Conservation (phyloP, 2,329 filamentous ascomycete genomes). For the Chaetothyriales sp. region DNA sequence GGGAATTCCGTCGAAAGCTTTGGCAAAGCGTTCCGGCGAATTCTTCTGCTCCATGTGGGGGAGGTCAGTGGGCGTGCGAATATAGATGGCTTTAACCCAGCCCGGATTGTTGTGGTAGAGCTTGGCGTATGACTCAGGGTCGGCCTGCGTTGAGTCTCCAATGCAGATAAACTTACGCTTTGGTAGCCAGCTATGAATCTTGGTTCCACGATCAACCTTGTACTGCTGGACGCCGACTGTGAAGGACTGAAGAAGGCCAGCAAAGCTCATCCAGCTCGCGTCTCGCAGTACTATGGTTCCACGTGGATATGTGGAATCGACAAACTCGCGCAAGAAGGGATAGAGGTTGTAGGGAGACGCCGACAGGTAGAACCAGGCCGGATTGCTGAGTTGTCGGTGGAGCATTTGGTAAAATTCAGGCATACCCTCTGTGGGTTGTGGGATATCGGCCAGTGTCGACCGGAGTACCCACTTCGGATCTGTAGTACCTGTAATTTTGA, state of each 20-base stretch:
- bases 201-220: slow-evolving; percentile 66
- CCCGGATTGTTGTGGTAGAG: slow-evolving; percentile 54
- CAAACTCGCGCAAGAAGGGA: slow-evolving; percentile 66
- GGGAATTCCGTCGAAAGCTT: slow-evolving; percentile 66
- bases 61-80: slow-evolving; percentile 68
- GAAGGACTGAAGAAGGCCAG: slow-evolving; percentile 63
- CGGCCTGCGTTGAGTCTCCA: slow-evolving; percentile 81
- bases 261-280: slow-evolving; percentile 70
- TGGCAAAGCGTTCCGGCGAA: slow-evolving; percentile 60
- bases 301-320: slow-evolving; percentile 54
- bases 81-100: slow-evolving; percentile 75
- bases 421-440: slow-evolving; percentile 64
- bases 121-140: slow-evolving; percentile 80
- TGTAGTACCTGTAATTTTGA: slow-evolving; percentile 42
- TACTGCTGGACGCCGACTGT: slow-evolving; percentile 68
- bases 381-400: slow-evolving; percentile 39
- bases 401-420: slow-evolving; percentile 65
- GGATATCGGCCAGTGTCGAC: slow-evolving; percentile 68
- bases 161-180: slow-evolving; percentile 66
- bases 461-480: slow-evolving; percentile 67
- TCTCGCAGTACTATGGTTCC: slow-evolving; percentile 78
- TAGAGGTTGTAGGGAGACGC: slow-evolving; percentile 93
- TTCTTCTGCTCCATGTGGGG: slow-evolving; percentile 63
- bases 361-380: slow-evolving; percentile 84
- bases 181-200: slow-evolving; percentile 68